A percentile compares a stretch with the other conserved stretches of the same genome.
phyloP scores from a whole-genome alignment of 176 grass and related monocot genomes.

The Aechmea fasciata region DNA sequence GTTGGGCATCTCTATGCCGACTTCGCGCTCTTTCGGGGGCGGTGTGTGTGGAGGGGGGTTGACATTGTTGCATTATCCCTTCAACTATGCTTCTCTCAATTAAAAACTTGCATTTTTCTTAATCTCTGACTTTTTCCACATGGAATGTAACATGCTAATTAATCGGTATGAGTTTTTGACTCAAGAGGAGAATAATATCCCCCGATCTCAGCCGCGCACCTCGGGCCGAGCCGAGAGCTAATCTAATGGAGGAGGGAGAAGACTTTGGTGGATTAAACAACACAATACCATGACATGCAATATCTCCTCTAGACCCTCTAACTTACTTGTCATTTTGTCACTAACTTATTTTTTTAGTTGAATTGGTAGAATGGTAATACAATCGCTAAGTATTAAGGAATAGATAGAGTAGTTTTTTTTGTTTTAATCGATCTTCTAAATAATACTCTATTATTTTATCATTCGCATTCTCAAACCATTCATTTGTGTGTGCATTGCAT shows the following conservation, averaged over 20 bases:
- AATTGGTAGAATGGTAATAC: too few relatives aligned
- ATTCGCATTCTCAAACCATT: too few relatives aligned
- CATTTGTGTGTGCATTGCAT: too few relatives aligned
- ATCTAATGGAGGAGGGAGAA: not conserved
- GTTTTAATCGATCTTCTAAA: too few relatives aligned
- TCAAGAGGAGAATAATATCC: conserved; percentile 21
- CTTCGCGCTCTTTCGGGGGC: not conserved
- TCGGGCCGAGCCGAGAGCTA: not conserved
- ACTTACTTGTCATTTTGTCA: too few relatives aligned
- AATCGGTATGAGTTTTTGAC: conserved; percentile 11
- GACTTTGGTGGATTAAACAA: not conserved
- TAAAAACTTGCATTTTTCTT: not conserved
- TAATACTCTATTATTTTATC: too few relatives aligned
- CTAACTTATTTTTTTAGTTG: too few relatives aligned
- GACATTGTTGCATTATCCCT: not conserved
- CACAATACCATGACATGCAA: too few relatives aligned
- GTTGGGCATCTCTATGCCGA: not conserved
- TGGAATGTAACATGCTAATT: conserved; percentile 13
- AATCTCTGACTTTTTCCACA: not conserved
- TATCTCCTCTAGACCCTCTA: too few relatives aligned
- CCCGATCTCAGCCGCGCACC: conserved; percentile 10
- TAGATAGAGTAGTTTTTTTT: too few relatives aligned
- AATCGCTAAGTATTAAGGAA: too few relatives aligned
- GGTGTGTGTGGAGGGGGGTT: not conserved
- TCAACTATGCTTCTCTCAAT: too few relatives aligned